A percentile compares a stretch with the other conserved stretches of the same genome.
phyloP scores from a whole-genome alignment of 2,329 filamentous ascomycete species.

The Neophaeococcomyces mojaviensis region DNA sequence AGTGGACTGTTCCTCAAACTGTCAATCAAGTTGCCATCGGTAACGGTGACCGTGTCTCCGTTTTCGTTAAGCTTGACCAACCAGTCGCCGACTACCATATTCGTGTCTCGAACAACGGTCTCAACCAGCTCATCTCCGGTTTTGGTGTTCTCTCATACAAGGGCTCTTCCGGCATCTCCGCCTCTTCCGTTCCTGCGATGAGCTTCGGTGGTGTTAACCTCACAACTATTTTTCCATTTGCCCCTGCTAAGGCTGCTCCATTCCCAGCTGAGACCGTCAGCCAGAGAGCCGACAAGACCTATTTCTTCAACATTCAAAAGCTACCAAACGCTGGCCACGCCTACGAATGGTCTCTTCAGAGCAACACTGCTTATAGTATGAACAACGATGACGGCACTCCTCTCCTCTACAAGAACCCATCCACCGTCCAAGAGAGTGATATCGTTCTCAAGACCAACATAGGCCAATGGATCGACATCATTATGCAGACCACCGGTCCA shows the following conservation, averaged over 20 bases:
- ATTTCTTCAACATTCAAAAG: constrained; percentile 29
- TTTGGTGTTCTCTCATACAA: constrained; percentile 43
- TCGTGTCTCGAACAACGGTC: constrained; percentile 43
- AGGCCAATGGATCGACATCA: constrained; percentile 50
- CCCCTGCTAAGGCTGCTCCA: constrained; percentile 37
- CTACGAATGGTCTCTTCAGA: constrained; percentile 50
- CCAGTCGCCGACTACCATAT: constrained; percentile 33
- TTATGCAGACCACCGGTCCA: constrained; percentile 38
- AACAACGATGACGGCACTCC: constrained; percentile 34
- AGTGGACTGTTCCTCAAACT: constrained; percentile 34
- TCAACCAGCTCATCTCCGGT: constrained; percentile 50
- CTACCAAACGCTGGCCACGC: constrained; percentile 29
- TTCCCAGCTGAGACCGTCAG: constrained; percentile 43
- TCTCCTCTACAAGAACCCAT: constrained; percentile 40
- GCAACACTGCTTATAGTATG: constrained; percentile 33
- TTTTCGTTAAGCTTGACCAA: constrained; percentile 36
- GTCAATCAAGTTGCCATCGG: constrained; percentile 29
- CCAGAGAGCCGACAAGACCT: constrained; percentile 39
- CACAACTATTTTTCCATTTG: constrained; percentile 37
- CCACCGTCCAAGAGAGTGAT: constrained; percentile 33
- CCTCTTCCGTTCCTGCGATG: constrained; percentile 39
- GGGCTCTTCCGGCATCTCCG: constrained; percentile 15
- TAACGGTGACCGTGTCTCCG: constrained; percentile 35
- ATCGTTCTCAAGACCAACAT: constrained; percentile 44
- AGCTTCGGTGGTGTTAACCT: constrained; percentile 42